A percentile compares a stretch with the other conserved stretches of the same genome.
These are phyloP conservation scores for Cinnamomum chago DNA, from an alignment of 164 flowering plant species.

Conservation along the genomic window DNA sequence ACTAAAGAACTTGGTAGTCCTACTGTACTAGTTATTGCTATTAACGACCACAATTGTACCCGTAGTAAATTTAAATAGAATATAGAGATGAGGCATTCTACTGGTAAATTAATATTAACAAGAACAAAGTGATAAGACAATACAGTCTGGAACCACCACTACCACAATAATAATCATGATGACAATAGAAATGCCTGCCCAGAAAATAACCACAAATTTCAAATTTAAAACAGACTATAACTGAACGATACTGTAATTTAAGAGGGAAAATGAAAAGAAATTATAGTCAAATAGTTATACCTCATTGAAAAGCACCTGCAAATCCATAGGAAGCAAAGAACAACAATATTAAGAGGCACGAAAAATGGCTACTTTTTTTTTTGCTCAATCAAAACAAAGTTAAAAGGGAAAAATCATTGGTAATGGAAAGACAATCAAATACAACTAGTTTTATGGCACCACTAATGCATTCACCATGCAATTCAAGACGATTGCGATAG, in stretches of 20 bases:
- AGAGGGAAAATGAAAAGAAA: background rate
- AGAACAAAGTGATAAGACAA: background rate
- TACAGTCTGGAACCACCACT: background rate
- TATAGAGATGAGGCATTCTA: background rate
- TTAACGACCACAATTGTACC: background rate
- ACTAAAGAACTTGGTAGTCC: background rate
- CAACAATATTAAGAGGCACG: background rate
- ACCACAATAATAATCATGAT: background rate
- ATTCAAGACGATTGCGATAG: no score
- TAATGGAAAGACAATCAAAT: background rate
- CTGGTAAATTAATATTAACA: no score
- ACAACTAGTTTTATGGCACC: no score
- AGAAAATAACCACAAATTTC: background rate
- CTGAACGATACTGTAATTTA: background rate
- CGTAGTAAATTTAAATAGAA: no score
- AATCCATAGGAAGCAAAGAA: constrained; percentile 1
- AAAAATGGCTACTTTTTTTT: background rate
- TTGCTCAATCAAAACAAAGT: background rate
- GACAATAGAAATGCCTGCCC: background rate
- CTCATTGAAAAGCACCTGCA: background rate
- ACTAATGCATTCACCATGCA: no score
- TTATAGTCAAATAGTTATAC: background rate
- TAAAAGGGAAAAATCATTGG: background rate
- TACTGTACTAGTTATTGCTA: background rate
- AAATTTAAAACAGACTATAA: background rate